Evolutionary conservation across 345 rosid genomes (phyloP).

Genomic region (Aquilaria yunnanensis): DNA sequence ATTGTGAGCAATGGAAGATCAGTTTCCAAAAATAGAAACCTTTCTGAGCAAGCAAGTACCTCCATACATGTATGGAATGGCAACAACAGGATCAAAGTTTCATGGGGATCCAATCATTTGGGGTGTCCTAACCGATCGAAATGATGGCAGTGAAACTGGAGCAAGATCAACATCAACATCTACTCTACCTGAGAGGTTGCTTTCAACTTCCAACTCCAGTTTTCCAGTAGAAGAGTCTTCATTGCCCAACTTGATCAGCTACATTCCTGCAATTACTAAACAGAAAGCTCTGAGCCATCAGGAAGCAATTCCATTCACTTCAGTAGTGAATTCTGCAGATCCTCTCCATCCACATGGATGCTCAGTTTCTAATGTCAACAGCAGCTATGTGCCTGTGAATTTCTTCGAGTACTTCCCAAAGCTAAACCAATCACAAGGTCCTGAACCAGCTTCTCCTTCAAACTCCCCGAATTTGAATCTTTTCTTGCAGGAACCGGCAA

Average conservation of each 20-base stretch:
- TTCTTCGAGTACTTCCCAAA: slow-evolving; percentile 39
- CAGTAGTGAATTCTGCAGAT: slow-evolving; percentile 22
- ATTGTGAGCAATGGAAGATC: slow-evolving; percentile 30
- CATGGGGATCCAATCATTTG: slow-evolving; percentile 30
- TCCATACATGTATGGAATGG: slow-evolving; percentile 27
- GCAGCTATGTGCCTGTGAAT: slow-evolving; percentile 26
- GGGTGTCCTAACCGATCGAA: slow-evolving; percentile 16
- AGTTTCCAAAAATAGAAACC: slow-evolving; percentile 50
- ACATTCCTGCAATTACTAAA: slow-evolving; percentile 24
- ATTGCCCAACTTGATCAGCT: slow-evolving; percentile 12
- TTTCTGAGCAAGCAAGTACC: slow-evolving; percentile 39
- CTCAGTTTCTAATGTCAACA: slow-evolving; percentile 17
- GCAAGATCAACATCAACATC: slow-evolving; percentile 13
- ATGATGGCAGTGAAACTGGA: slow-evolving; percentile 22
- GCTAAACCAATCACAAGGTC: slow-evolving; percentile 16
- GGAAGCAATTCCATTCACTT: slow-evolving; percentile 11
- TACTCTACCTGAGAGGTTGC: slow-evolving; percentile 16
- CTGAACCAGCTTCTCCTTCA: slow-evolving; percentile 29
- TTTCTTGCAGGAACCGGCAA: slow-evolving; percentile 45
- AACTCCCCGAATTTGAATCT: slow-evolving; percentile 51
- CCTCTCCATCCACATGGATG: slow-evolving; percentile 11
- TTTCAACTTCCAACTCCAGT: slow-evolving; percentile 24
- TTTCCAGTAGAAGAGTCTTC: slow-evolving; percentile 27
- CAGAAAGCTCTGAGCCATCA: slow-evolving; percentile 17
- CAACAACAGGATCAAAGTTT: slow-evolving; percentile 19